phyloP scores from a whole-genome alignment of 208 protist genomes.

The Acanthamoeba sp. region DNA sequence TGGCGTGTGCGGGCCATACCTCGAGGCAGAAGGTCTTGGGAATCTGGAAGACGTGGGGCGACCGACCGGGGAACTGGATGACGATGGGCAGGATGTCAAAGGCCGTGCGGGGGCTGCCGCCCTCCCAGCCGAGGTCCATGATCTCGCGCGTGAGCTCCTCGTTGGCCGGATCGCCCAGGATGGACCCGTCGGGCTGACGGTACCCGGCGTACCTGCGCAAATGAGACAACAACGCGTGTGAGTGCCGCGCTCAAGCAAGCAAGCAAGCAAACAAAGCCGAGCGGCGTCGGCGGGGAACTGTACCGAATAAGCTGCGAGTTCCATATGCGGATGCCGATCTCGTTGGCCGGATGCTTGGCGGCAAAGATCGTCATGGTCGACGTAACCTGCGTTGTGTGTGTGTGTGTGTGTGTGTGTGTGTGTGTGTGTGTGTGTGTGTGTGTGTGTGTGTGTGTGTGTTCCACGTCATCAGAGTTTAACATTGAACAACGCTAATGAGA shows the following conservation, averaged over 20 bases:
- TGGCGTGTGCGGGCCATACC: neutral
- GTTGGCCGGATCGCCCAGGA: conserved; percentile 48
- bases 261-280: neutral
- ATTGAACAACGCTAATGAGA: too few species aligned
- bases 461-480: too few species aligned
- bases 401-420: too few species aligned
- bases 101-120: conserved; percentile 9
- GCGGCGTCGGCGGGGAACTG: neutral
- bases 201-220: neutral
- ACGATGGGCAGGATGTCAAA: conserved; percentile 65
- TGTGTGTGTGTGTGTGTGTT: too few species aligned
- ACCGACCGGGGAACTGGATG: conserved; percentile 5
- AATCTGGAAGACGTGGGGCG: conserved; percentile 1
- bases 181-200: conserved; percentile 20
- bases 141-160: conserved; percentile 38
- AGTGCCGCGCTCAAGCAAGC: too few species aligned
- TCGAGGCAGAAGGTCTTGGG: conserved; percentile 36
- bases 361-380: conserved; percentile 7
- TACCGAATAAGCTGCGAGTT: neutral
- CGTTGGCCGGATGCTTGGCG: neutral
- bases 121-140: conserved; percentile 59
- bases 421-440: too few species aligned
- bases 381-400: neutral
- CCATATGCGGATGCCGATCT: conserved; percentile 32
- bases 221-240: neutral